These are phyloP conservation scores for Trebouxia sp. DNA, from an alignment of 139 green algal species.

Conservation along the genomic window DNA sequence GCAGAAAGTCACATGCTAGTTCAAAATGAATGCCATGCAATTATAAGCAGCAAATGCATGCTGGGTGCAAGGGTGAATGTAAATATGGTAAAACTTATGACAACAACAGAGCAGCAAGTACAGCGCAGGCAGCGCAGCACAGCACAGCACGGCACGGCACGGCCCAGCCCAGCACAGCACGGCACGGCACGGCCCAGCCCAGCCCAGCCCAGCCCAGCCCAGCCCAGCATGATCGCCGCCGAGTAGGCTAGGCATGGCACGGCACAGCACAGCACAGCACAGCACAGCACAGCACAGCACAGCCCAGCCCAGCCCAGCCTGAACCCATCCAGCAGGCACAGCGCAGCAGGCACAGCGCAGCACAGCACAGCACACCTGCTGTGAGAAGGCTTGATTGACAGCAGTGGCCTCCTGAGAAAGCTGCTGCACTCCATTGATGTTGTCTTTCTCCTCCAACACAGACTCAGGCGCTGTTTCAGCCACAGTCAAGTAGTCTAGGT, in stretches of 20 bases:
- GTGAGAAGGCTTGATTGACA: constrained; percentile 92
- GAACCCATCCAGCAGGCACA: neutral
- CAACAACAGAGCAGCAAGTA: neutral
- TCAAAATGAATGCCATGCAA: no score
- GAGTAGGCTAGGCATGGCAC: no score
- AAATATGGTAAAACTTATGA: no score
- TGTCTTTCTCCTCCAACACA: constrained; percentile 85
- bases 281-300: neutral
- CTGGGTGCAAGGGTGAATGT: no score
- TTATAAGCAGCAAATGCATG: no score
- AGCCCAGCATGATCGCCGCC: no score
- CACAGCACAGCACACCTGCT: constrained; percentile 65
- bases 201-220: constrained; percentile 10
- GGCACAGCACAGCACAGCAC: neutral
- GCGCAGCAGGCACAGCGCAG: neutral
- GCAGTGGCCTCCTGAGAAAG: constrained; percentile 88
- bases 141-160: neutral
- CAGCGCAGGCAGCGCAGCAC: neutral
- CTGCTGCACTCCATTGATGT: constrained; percentile 90
- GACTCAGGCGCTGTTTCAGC: constrained; percentile 44
- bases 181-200: neutral
- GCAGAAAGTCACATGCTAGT: no score
- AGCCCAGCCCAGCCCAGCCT: neutral
- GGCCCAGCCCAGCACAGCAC: neutral
- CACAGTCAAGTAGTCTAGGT: constrained; percentile 85